phyloP scores from a whole-genome alignment of 371 early-diverging fungal species.

The Lichtheimia hyalospora region DNA sequence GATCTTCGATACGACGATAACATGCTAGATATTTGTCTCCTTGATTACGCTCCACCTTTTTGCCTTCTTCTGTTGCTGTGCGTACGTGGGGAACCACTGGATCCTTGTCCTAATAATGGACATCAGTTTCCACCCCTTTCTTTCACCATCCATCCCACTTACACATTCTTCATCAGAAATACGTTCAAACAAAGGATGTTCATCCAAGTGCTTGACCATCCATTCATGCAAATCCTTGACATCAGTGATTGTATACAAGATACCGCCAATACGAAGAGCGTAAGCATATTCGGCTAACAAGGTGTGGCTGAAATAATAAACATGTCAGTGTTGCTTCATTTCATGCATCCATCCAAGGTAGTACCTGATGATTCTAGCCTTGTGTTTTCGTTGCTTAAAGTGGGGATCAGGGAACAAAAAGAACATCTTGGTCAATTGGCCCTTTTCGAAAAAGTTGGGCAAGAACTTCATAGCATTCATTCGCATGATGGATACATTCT shows the following conservation, averaged over 20 bases:
- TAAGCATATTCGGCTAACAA: constrained; percentile 97
- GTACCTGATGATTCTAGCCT: constrained; percentile 95
- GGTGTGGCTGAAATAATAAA: constrained; percentile 47
- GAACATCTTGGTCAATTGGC: constrained; percentile 96
- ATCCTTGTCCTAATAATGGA: constrained; percentile 63
- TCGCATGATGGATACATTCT: constrained; percentile 94
- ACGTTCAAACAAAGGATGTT: constrained; percentile 91
- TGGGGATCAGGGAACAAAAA: constrained; percentile 99
- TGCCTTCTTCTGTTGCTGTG: constrained; percentile 94
- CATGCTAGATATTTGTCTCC: constrained; percentile 94
- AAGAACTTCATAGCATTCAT: constrained; percentile 99
- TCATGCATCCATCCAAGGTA: neutral
- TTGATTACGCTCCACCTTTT: constrained; percentile 93
- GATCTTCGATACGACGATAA: constrained; percentile 80
- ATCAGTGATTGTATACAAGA: constrained; percentile 95
- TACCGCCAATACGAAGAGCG: constrained; percentile 84
- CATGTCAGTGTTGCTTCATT: neutral
- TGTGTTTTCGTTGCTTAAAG: constrained; percentile 99
- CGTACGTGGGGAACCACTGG: constrained; percentile 84
- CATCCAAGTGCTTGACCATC: constrained; percentile 95
- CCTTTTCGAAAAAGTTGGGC: constrained; percentile 97
- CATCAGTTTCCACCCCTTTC: neutral
- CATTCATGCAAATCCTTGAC: constrained; percentile 93
- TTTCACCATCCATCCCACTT: constrained; percentile 9
- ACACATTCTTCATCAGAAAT: constrained; percentile 84